These are phyloP conservation scores for Simmondsia chinensis DNA, from an alignment of 148 eudicot genomes.

Conservation along the genomic window DNA sequence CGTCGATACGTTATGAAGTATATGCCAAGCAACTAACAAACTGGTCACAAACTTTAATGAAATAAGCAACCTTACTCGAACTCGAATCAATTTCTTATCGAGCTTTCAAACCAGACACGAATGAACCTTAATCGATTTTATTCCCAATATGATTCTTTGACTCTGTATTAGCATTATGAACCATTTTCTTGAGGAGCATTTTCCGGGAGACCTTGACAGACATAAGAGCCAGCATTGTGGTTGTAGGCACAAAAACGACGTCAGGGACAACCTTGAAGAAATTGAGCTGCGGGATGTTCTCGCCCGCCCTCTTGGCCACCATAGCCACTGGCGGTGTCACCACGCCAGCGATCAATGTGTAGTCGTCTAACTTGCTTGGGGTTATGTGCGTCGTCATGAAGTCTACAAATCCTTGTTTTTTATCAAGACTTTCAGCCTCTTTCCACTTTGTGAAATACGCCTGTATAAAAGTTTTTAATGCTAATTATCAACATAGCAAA, in stretches of 20 bases:
- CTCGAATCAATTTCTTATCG: too few relatives aligned
- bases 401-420: slow-evolving; percentile 34
- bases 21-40: too few relatives aligned
- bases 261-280: slow-evolving; percentile 73
- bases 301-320: slow-evolving; percentile 85
- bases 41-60: too few relatives aligned
- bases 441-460: slow-evolving; percentile 35
- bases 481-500: neutral
- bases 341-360: slow-evolving; percentile 60
- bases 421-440: slow-evolving; percentile 19
- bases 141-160: too few relatives aligned
- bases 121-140: too few relatives aligned
- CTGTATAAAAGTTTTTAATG: too few relatives aligned
- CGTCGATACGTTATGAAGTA: too few relatives aligned
- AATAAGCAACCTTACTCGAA: too few relatives aligned
- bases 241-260: slow-evolving; percentile 75
- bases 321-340: slow-evolving; percentile 94
- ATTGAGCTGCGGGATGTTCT: slow-evolving; percentile 56
- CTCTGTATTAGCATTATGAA: too few relatives aligned
- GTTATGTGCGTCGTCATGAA: slow-evolving; percentile 47
- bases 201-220: slow-evolving; percentile 63
- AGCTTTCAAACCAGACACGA: too few relatives aligned
- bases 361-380: slow-evolving; percentile 43
- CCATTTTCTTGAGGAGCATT: slow-evolving; percentile 26
- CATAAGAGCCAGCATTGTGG: slow-evolving; percentile 64